These are phyloP conservation scores for Amanita fuliginea DNA, from an alignment of 768 basidiomycete genomes.

Conservation along the genomic window DNA sequence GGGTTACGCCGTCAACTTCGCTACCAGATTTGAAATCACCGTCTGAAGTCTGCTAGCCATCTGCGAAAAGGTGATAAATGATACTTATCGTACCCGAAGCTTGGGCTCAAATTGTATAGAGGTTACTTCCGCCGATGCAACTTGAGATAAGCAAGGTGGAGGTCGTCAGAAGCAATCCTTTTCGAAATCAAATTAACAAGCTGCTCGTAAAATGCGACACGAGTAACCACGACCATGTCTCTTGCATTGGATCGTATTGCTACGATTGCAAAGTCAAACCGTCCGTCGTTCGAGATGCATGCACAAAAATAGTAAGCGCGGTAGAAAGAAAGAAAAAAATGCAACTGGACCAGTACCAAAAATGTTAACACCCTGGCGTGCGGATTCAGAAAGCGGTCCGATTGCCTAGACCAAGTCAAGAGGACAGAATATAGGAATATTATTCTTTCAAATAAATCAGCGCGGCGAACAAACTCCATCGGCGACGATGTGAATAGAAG, in stretches of 20 bases:
- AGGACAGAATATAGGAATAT: not conserved
- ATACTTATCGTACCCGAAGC: too few species aligned
- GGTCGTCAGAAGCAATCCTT: too few species aligned
- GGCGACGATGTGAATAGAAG: not conserved
- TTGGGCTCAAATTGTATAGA: too few species aligned
- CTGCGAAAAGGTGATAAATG: too few species aligned
- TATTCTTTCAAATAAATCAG: not conserved
- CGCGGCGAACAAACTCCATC: not conserved
- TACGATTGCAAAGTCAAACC: not conserved
- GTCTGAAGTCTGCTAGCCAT: too few species aligned
- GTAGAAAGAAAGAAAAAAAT: too few species aligned
- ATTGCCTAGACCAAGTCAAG: not conserved
- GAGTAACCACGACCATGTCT: not conserved
- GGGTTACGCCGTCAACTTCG: not conserved
- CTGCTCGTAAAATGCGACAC: not conserved
- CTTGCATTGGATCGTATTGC: not conserved
- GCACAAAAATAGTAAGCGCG: too few species aligned
- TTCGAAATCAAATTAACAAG: too few species aligned
- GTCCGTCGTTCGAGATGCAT: not conserved
- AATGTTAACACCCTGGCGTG: not conserved
- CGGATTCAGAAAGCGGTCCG: not conserved
- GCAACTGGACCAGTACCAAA: not conserved
- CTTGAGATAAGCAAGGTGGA: too few species aligned
- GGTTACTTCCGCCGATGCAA: too few species aligned
- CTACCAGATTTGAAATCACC: not conserved